Conservation (phyloP, 2,329 filamentous ascomycete genomes). For the Niveomyces coronatus region DNA sequence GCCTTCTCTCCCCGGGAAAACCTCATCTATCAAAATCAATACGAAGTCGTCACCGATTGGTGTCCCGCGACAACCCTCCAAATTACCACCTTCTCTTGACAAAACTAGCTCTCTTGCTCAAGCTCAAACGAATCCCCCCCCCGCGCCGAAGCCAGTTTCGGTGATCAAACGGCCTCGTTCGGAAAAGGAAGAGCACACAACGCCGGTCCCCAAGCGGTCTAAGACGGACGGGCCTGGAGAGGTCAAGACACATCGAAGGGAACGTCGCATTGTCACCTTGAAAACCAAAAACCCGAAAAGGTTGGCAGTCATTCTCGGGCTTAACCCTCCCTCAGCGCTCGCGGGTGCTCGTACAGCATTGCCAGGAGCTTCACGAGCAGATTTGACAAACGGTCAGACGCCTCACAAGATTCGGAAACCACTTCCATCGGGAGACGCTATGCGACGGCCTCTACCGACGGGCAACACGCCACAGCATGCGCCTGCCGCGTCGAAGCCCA, state of each 20-base stretch:
- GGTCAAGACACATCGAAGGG: slow-evolving; percentile 18
- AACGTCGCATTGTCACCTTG: slow-evolving; percentile 27
- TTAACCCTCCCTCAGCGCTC: slow-evolving; percentile 13
- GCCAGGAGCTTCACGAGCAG: slow-evolving; percentile 21
- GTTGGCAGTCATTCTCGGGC: slow-evolving; percentile 25
- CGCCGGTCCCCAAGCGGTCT: slow-evolving; percentile 28
- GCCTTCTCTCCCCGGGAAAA: slow-evolving; percentile 18
- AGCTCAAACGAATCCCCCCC: slow-evolving; percentile 15
- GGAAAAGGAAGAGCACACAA: slow-evolving; percentile 25
- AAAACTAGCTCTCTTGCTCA: slow-evolving; percentile 19
- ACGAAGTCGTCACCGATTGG: slow-evolving; percentile 18
- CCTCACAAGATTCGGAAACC: slow-evolving; percentile 9
- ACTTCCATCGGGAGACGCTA: slow-evolving; percentile 3
- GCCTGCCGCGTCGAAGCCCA: slow-evolving; percentile 17
- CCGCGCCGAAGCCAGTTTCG: slow-evolving; percentile 14
- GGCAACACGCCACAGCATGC: slow-evolving; percentile 13
- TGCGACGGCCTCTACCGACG: slow-evolving; percentile 1
- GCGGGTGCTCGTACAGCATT: slow-evolving; percentile 21
- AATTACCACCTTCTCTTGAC: slow-evolving; percentile 14
- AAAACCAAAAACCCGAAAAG: slow-evolving; percentile 24
- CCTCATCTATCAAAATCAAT: slow-evolving; percentile 30
- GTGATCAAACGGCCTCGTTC: slow-evolving; percentile 26
- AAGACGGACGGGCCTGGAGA: slow-evolving; percentile 22
- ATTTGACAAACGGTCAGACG: slow-evolving; percentile 11
- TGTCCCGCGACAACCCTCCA: slow-evolving; percentile 14